phyloP scores from a whole-genome alignment of 306 rosid genomes.

The Lablab purpureus region DNA sequence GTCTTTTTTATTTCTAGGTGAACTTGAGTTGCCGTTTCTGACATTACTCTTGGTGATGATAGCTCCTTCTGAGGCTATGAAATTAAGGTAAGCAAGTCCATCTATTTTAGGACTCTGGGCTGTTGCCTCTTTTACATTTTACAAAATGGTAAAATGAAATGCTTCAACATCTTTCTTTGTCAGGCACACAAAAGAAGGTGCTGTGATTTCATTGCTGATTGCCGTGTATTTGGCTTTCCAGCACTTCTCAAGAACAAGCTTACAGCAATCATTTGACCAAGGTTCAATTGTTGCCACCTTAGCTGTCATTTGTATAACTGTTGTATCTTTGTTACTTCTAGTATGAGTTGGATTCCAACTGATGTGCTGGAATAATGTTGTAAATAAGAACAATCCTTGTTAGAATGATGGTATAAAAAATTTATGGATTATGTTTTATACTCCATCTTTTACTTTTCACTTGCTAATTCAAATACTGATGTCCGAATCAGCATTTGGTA shows the following conservation, averaged over 20 bases:
- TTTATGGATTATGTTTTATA: neutral
- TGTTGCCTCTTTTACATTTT: constrained; percentile 9
- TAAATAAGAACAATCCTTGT: constrained; percentile 43
- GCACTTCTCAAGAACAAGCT: constrained; percentile 82
- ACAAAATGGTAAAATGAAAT: neutral
- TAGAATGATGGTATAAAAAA: constrained; percentile 29
- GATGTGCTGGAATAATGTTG: constrained; percentile 30
- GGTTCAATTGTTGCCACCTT: constrained; percentile 85
- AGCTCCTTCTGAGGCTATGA: constrained; percentile 76
- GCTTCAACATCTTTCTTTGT: constrained; percentile 41
- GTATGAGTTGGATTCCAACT: constrained; percentile 61
- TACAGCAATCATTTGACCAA: constrained; percentile 80
- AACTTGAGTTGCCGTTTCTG: constrained; percentile 87
- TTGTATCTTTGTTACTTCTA: constrained; percentile 64
- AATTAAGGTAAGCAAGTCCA: constrained; percentile 53
- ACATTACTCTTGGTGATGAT: constrained; percentile 77
- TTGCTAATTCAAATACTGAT: constrained; percentile 14
- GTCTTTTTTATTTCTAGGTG: constrained; percentile 58
- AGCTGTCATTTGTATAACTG: constrained; percentile 62
- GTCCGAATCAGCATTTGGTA: neutral
- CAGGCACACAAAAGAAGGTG: constrained; percentile 89
- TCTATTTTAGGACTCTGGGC: constrained; percentile 27
- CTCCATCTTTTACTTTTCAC: constrained; percentile 31
- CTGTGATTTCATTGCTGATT: constrained; percentile 67
- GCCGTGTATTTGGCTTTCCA: constrained; percentile 89